Evolutionary conservation across 1,284 basidiomycete genomes (phyloP).

Genomic region (Schizopora paradoxa): DNA sequence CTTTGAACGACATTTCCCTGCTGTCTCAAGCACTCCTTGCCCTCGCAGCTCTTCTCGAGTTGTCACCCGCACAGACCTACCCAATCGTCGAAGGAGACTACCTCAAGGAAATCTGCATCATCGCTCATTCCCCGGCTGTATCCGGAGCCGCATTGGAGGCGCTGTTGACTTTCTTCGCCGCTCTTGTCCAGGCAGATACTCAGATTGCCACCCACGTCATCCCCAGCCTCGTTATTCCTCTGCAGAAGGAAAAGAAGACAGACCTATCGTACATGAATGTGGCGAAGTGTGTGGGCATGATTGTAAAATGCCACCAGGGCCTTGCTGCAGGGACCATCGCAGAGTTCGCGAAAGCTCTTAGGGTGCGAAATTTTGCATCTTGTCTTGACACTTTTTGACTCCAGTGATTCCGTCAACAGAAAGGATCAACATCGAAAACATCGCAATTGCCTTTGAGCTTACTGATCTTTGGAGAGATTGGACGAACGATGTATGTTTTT

Average conservation of each 20-base stretch:
- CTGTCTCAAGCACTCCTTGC: constrained; percentile 73
- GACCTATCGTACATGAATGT: constrained; percentile 65
- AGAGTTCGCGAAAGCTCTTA: constrained; percentile 74
- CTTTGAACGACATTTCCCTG: constrained; percentile 68
- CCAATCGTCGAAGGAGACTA: constrained; percentile 67
- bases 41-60: constrained; percentile 63
- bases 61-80: constrained; percentile 63
- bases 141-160: constrained; percentile 75
- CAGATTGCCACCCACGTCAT: constrained; percentile 76
- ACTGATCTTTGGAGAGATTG: constrained; percentile 85
- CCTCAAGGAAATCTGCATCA: constrained; percentile 61
- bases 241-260: constrained; percentile 50
- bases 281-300: constrained; percentile 77
- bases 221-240: constrained; percentile 58
- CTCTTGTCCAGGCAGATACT: constrained; percentile 76
- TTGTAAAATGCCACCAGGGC: constrained; percentile 63
- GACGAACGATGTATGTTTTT: constrained; percentile 69
- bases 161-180: constrained; percentile 73
- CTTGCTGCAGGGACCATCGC: constrained; percentile 77
- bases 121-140: constrained; percentile 74
- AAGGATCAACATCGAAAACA: constrained; percentile 60
- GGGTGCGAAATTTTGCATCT: constrained; percentile 38
- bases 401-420: constrained; percentile 29
- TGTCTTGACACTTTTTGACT: background rate
- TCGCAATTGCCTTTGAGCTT: constrained; percentile 75